Conservation (phyloP, 495 filamentous ascomycete species). For the Ramalina intermedia region DNA sequence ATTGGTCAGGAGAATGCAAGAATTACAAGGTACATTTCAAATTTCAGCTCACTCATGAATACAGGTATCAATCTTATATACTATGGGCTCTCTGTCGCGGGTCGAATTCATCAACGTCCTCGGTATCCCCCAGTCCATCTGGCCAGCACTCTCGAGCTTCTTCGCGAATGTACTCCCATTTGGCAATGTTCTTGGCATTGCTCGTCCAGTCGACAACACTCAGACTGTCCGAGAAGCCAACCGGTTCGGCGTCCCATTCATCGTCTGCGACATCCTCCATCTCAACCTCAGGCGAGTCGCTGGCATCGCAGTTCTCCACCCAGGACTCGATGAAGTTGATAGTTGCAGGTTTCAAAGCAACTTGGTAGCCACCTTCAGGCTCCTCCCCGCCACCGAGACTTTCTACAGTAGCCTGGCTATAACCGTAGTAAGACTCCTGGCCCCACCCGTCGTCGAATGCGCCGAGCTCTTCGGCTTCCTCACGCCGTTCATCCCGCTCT, state of each 20-base stretch:
- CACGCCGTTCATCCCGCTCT: too few relatives aligned
- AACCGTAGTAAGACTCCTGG: not conserved
- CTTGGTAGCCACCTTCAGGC: not conserved
- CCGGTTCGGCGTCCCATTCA: conserved; percentile 5
- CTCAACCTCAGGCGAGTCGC: not conserved
- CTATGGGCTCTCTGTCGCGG: too few relatives aligned
- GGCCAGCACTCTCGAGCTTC: not conserved
- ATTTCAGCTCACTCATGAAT: too few relatives aligned
- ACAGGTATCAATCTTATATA: too few relatives aligned
- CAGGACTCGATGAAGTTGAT: conserved; percentile 1
- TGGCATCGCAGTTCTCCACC: not conserved
- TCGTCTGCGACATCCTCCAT: conserved; percentile 1
- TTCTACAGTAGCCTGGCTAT: not conserved
- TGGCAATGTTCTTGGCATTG: conserved; percentile 7
- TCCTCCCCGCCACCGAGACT: not conserved
- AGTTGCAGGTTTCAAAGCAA: not conserved
- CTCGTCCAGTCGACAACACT: conserved; percentile 2
- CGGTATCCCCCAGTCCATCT: too few relatives aligned
- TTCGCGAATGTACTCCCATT: conserved; percentile 2
- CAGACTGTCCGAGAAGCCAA: conserved; percentile 10
- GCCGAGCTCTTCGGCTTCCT: not conserved
- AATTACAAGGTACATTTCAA: too few relatives aligned
- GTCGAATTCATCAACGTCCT: too few relatives aligned
- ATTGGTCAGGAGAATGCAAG: too few relatives aligned
- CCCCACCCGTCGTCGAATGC: not conserved